phyloP scores from a whole-genome alignment of 2,329 filamentous ascomycete species.

The Pseudocercospora macadamiae region DNA sequence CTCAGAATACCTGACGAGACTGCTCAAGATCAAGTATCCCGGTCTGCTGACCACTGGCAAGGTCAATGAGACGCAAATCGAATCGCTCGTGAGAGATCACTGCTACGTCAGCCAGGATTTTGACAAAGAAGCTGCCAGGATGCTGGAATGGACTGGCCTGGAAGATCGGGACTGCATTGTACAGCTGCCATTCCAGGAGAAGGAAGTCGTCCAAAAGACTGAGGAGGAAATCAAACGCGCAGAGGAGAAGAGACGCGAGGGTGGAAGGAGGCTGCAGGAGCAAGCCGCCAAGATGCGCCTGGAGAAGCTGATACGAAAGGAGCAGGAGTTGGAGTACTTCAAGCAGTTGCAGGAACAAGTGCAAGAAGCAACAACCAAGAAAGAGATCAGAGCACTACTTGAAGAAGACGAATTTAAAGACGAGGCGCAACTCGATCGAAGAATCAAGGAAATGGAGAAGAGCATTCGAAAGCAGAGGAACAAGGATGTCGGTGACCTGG shows the following conservation, averaged over 20 bases:
- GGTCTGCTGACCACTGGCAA: conserved; percentile 70
- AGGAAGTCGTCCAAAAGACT: conserved; percentile 85
- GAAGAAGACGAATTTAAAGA: conserved; percentile 89
- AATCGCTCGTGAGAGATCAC: conserved; percentile 83
- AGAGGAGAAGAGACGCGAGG: conserved; percentile 93
- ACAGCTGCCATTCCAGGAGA: conserved; percentile 92
- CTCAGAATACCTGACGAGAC: conserved; percentile 87
- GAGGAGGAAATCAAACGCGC: conserved; percentile 89
- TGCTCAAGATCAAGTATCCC: conserved; percentile 89
- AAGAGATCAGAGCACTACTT: conserved; percentile 81
- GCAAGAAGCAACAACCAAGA: conserved; percentile 74
- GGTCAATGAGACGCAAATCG: conserved; percentile 81
- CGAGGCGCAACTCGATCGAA: conserved; percentile 80
- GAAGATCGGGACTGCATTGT: conserved; percentile 88
- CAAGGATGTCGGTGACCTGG: conserved; percentile 84
- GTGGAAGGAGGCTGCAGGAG: conserved; percentile 85
- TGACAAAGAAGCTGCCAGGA: conserved; percentile 72
- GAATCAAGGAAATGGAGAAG: conserved; percentile 86
- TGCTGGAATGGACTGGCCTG: conserved; percentile 87
- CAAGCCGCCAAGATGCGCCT: conserved; percentile 97
- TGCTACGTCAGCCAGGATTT: conserved; percentile 88
- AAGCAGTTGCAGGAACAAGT: conserved; percentile 77
- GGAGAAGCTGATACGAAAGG: conserved; percentile 93
- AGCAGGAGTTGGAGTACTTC: conserved; percentile 93
- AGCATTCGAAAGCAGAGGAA: conserved; percentile 87